Percentiles rank a stretch among this genome's conserved stretches.
Evolutionary conservation across 306 rosid species (phyloP).

Genomic region (Canavalia gladiata): DNA sequence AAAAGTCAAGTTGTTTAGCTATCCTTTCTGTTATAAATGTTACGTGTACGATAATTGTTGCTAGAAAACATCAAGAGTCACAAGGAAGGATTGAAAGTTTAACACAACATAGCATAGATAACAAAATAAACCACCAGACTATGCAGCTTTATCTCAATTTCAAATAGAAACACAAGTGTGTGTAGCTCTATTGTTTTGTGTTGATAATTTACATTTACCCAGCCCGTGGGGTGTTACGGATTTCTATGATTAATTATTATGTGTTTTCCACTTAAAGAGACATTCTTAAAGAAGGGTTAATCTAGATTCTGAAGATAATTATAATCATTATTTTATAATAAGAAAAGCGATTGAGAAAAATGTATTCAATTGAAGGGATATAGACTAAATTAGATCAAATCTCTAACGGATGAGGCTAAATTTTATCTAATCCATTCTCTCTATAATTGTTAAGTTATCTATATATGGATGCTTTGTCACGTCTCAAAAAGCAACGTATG

Average conservation of each 20-base stretch:
- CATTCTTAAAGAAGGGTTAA: slow-evolving; percentile 43
- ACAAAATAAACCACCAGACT: neutral
- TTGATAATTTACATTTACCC: slow-evolving; percentile 36
- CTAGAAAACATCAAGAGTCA: slow-evolving; percentile 10
- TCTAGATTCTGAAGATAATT: slow-evolving; percentile 33
- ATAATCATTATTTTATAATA: slow-evolving; percentile 33
- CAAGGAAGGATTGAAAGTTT: neutral
- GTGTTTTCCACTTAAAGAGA: slow-evolving; percentile 43
- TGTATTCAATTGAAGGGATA: slow-evolving; percentile 2
- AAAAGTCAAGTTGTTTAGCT: neutral
- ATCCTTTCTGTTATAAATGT: neutral
- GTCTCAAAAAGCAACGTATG: slow-evolving; percentile 13
- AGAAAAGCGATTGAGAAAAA: slow-evolving; percentile 36
- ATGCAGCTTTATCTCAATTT: slow-evolving; percentile 23
- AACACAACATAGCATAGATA: neutral
- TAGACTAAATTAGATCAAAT: slow-evolving; percentile 19
- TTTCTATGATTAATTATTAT: slow-evolving; percentile 36
- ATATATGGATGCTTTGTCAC: slow-evolving; percentile 5
- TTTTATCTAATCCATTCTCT: slow-evolving; percentile 39
- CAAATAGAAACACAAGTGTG: neutral
- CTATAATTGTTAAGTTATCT: slow-evolving; percentile 3
- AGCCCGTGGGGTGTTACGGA: neutral
- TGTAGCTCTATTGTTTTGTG: neutral
- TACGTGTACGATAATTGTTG: neutral
- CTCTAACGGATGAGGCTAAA: slow-evolving; percentile 41